Conservation (phyloP, 192 early-diverging fungal genomes). For the Dispira parvispora region DNA sequence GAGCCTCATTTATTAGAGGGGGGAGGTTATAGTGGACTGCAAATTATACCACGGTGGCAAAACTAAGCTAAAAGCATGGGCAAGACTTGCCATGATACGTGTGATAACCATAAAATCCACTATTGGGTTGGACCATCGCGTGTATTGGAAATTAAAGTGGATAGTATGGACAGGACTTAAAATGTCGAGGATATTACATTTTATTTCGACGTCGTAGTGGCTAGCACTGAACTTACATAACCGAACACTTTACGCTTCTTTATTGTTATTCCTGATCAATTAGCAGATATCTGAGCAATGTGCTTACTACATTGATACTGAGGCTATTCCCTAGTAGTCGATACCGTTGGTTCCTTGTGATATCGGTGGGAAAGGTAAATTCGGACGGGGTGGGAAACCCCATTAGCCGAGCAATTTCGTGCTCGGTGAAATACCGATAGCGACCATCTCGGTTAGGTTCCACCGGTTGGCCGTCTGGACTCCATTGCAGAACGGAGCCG, state of each 20-base stretch:
- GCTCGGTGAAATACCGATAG: constrained; percentile 28
- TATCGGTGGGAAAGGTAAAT: constrained; percentile 53
- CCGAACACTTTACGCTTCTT: background rate
- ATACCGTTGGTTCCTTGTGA: constrained; percentile 59
- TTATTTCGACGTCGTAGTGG: no score
- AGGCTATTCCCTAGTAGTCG: constrained; percentile 83
- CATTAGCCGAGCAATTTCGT: constrained; percentile 60
- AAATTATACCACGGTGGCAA: no score
- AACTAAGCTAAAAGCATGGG: no score
- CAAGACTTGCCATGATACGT: no score
- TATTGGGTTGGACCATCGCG: no score
- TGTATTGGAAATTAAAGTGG: no score
- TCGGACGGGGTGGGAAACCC: constrained; percentile 41
- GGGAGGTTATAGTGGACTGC: no score
- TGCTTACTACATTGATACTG: constrained; percentile 63
- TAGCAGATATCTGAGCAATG: constrained; percentile 55
- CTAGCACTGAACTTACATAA: no score
- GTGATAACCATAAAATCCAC: no score
- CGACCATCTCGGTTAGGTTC: constrained; percentile 20
- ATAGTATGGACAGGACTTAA: no score
- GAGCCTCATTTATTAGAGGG: no score
- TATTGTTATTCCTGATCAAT: background rate
- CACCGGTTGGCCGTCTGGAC: constrained; percentile 16
- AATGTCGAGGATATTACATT: no score
- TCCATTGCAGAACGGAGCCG: background rate